Evolutionary conservation across 2,329 filamentous ascomycete genomes (phyloP), one percentile per base, ranked within the genome.

Genomic region (Penicillium sp.): DNA sequence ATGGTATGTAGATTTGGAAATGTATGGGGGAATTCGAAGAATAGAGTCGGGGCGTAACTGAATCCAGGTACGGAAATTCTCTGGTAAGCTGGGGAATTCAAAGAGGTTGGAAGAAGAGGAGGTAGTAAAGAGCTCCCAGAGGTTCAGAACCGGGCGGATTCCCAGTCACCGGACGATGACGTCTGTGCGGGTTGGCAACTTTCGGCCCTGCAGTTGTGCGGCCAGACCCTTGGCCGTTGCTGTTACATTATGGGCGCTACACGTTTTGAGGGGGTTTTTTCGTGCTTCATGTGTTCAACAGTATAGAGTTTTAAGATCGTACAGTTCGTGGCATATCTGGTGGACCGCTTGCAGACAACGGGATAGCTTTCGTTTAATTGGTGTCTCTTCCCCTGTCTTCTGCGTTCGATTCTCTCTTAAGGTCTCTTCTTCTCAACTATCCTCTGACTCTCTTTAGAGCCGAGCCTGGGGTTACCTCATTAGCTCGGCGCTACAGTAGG

Each of bases 131-230:
- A 49, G 46, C 11, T 36, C 33, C 7, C 6, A 44, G 41, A 2
- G 6, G 22, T 44, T n/a, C 24, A 46, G 43, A 46, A 46, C 22
- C 10, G 22, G 43, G 43, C 43, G 24, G 24, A 4, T 46, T 46
- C 22, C 43, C 43, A n/a, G 52, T 62, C 63, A 65, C 55, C 35
- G 40, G 61, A 59, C 64, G 60, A 65, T 65, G 62, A 64, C 60
- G 62, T 69, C 58, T 66, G 60, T 35, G 27, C 33, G 43, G 39
- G 56, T 44, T 39, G 33, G 43, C 24, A 46, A 31, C 16, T 19
- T 27, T 47, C 31, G 51, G 43, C 33, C 35, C 52, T 24, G 51
- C 43, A 46, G 16, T 14, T 19, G 31, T 3, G 41, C 22, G 22
- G 41, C 50, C 13, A 31, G 50, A 19, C 24, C 36, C 36, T 41